These are phyloP conservation scores for Naganishia sp. DNA, from an alignment of 1,284 basidiomycete genomes.

Conservation along the genomic window DNA sequence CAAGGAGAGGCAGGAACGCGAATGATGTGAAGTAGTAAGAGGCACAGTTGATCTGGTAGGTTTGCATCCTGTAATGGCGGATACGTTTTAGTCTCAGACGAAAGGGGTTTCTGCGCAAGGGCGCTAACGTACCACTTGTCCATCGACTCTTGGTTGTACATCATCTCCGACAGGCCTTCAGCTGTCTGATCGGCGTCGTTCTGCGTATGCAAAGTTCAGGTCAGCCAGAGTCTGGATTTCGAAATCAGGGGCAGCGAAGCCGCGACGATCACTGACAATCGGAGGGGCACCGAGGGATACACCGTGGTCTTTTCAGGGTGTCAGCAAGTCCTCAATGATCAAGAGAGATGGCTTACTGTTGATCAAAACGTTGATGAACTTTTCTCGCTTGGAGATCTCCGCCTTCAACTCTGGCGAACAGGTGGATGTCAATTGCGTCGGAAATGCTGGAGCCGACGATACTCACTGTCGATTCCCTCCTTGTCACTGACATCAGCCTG, in stretches of 20 bases:
- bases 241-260: too few species aligned
- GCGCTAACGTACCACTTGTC: slow-evolving; percentile 43
- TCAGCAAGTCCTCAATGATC: background rate
- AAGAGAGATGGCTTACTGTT: slow-evolving; percentile 41
- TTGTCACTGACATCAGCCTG: slow-evolving; percentile 49
- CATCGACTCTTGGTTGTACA: slow-evolving; percentile 50
- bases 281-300: slow-evolving; percentile 43
- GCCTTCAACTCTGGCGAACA: slow-evolving; percentile 40
- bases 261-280: slow-evolving; percentile 30
- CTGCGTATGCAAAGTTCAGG: background rate
- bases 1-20: slow-evolving; percentile 52
- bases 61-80: slow-evolving; percentile 37
- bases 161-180: slow-evolving; percentile 46
- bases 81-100: background rate
- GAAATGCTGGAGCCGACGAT: background rate
- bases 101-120: background rate
- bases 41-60: slow-evolving; percentile 50
- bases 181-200: slow-evolving; percentile 45
- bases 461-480: slow-evolving; percentile 47
- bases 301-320: slow-evolving; percentile 43
- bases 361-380: slow-evolving; percentile 45
- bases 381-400: slow-evolving; percentile 40
- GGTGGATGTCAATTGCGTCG: background rate
- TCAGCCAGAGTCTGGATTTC: background rate
- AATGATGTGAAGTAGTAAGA: slow-evolving; percentile 53